Evolutionary conservation across 495 filamentous ascomycete species (phyloP).

Genomic region (Pyronema domesticum): DNA sequence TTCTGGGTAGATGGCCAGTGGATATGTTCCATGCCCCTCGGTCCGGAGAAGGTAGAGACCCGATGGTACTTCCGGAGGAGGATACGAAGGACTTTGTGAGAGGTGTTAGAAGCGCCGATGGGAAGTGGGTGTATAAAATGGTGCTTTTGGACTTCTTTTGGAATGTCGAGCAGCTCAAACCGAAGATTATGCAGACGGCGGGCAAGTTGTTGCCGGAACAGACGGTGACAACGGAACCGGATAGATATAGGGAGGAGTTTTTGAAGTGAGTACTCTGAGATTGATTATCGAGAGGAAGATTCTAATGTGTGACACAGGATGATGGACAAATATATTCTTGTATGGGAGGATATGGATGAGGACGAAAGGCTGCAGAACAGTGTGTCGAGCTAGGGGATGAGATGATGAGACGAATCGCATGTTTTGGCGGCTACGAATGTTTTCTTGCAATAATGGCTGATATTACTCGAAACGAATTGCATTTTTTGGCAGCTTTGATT

Average conservation of each 20-base stretch:
- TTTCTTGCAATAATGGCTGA: no score
- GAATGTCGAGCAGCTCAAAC: conserved; percentile 20
- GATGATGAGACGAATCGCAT: no score
- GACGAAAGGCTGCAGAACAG: background rate
- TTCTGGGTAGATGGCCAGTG: conserved; percentile 22
- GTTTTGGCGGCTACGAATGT: no score
- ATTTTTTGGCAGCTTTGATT: no score
- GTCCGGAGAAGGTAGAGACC: conserved; percentile 8
- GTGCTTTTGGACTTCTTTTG: conserved; percentile 22
- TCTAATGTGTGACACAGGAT: background rate
- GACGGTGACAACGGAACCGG: conserved; percentile 19
- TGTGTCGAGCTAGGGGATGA: no score
- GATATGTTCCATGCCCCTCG: conserved; percentile 15
- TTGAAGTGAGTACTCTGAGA: conserved; percentile 6
- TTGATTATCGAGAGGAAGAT: background rate
- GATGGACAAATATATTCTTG: conserved; percentile 1
- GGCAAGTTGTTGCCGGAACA: conserved; percentile 20
- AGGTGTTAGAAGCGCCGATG: conserved; percentile 17
- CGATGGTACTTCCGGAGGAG: conserved; percentile 6
- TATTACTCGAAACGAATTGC: no score
- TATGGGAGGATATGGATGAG: background rate
- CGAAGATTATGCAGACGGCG: conserved; percentile 18
- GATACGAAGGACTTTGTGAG: conserved; percentile 8
- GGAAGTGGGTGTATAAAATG: conserved; percentile 24
- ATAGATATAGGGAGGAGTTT: conserved; percentile 21